Evolutionary conservation across 768 basidiomycete genomes (phyloP), one percentile per base, ranked within the genome.

Genomic region (Hericium coralloides): DNA sequence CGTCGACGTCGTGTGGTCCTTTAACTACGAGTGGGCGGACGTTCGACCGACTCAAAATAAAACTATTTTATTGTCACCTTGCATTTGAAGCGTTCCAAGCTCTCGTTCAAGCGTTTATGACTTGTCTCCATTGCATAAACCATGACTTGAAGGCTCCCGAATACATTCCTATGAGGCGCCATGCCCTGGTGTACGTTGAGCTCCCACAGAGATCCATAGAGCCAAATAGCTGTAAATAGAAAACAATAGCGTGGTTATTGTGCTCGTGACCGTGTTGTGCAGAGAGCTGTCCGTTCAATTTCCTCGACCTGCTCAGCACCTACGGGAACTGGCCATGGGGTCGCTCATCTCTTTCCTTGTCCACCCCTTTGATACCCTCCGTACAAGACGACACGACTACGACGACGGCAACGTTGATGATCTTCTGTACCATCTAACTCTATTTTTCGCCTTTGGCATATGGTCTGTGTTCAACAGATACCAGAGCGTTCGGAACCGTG

Each of bases 401-500:
- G 67, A 68, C 54, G 65, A 67, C 38, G 64, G 59, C 25, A 63
- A 61, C 48, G 73, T 61, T 69, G 76, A 63, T 53, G 85, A 87
- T 69, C 75, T 85, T 50, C 59, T 87, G 52, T 87, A 85, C 70
- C 78, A 83, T 36, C 73, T 89, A 23, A 78, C 84, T 1, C 66
- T 83, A 26, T 89, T 87, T 74, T 82, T 90, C 60, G 87, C 80
- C 39, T 74, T 87, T 58, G 89, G 90, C 45, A 89, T 92, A 59
- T 91, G 83, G 76, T 76, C 91, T 25, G 86, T 92, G 48, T 79
- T 84, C 63, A 74, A 82, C 71, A 82, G 88, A 43, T 86, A 89
- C 69, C 81, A 85, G 65, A 83, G 82, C 63, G 79, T 83, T 52
- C 79, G 80, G 60, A 93, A 89, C 65, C 82, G 83, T 51, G 82